These are phyloP conservation scores for Rhododendron molle DNA, from an alignment of 148 eudicot species.

Conservation along the genomic window DNA sequence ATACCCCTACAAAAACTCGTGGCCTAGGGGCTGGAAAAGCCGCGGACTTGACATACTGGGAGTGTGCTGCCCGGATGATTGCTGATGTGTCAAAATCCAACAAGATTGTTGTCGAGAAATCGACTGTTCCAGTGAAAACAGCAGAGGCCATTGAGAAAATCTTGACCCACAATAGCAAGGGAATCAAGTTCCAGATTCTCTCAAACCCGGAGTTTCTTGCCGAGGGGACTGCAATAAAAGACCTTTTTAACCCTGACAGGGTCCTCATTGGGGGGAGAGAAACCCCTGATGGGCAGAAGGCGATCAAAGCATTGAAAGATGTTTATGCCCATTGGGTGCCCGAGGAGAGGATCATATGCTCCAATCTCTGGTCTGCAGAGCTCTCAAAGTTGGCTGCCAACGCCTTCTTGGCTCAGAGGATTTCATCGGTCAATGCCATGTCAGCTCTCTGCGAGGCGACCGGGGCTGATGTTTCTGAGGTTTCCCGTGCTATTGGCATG, in stretches of 20 bases:
- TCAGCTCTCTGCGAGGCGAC: slow-evolving; percentile 69
- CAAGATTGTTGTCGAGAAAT: slow-evolving; percentile 70
- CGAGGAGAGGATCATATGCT: slow-evolving; percentile 48
- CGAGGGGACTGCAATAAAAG: slow-evolving; percentile 60
- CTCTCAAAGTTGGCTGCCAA: slow-evolving; percentile 71
- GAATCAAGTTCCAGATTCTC: slow-evolving; percentile 52
- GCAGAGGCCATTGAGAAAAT: slow-evolving; percentile 75
- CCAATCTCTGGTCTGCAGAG: slow-evolving; percentile 69
- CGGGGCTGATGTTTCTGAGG: slow-evolving; percentile 55
- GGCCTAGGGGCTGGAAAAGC: slow-evolving; percentile 76
- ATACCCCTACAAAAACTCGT: slow-evolving; percentile 59
- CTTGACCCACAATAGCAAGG: slow-evolving; percentile 58
- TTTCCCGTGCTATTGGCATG: slow-evolving; percentile 53
- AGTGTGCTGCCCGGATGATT: slow-evolving; percentile 69
- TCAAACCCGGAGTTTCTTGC: slow-evolving; percentile 71
- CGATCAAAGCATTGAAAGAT: slow-evolving; percentile 42
- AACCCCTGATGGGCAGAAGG: slow-evolving; percentile 47
- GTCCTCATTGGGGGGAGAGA: slow-evolving; percentile 71
- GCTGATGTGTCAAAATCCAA: slow-evolving; percentile 53
- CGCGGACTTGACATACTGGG: slow-evolving; percentile 66
- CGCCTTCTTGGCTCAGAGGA: slow-evolving; percentile 65
- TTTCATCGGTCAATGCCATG: slow-evolving; percentile 64
- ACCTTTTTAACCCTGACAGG: slow-evolving; percentile 53
- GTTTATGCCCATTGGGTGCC: slow-evolving; percentile 72
- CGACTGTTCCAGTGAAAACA: slow-evolving; percentile 70